phyloP scores from a whole-genome alignment of 495 filamentous ascomycete species.

The Aspergillus affinis region DNA sequence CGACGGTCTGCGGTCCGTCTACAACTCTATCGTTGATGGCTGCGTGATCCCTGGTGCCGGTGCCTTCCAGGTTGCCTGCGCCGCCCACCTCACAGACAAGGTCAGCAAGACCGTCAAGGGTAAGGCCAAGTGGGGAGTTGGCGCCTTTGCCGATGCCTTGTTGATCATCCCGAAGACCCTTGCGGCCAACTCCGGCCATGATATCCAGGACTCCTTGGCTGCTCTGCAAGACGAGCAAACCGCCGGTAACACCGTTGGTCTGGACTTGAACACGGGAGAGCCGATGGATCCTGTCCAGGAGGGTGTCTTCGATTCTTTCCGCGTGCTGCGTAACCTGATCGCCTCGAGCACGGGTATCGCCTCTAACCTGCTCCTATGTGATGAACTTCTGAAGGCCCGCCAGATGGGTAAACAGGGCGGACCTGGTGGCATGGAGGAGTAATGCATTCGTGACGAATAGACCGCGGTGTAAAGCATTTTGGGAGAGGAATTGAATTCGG shows the following conservation, averaged over 20 bases:
- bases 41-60: constrained; percentile 93
- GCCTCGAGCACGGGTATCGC: constrained; percentile 94
- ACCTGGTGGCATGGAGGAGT: constrained; percentile 48
- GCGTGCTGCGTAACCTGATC: constrained; percentile 88
- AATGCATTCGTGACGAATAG: constrained; percentile 32
- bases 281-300: constrained; percentile 94
- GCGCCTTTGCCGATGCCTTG: constrained; percentile 91
- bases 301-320: constrained; percentile 95
- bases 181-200: constrained; percentile 92
- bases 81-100: constrained; percentile 77
- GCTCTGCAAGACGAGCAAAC: constrained; percentile 78
- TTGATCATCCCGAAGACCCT: constrained; percentile 95
- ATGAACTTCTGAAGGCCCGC: constrained; percentile 94
- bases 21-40: constrained; percentile 97
- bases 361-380: constrained; percentile 90
- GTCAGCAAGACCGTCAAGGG: constrained; percentile 90
- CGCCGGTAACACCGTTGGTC: constrained; percentile 82
- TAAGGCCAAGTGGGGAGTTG: constrained; percentile 93
- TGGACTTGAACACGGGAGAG: constrained; percentile 81
- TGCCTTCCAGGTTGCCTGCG: constrained; percentile 94
- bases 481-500: constrained; percentile 12
- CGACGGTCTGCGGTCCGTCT: constrained; percentile 90
- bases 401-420: constrained; percentile 70
- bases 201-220: constrained; percentile 90
- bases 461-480: constrained; percentile 29